Percentiles rank a stretch among this genome's conserved stretches.
phyloP scores from a whole-genome alignment of 129 eudicot genomes.

The Arctium minus region DNA sequence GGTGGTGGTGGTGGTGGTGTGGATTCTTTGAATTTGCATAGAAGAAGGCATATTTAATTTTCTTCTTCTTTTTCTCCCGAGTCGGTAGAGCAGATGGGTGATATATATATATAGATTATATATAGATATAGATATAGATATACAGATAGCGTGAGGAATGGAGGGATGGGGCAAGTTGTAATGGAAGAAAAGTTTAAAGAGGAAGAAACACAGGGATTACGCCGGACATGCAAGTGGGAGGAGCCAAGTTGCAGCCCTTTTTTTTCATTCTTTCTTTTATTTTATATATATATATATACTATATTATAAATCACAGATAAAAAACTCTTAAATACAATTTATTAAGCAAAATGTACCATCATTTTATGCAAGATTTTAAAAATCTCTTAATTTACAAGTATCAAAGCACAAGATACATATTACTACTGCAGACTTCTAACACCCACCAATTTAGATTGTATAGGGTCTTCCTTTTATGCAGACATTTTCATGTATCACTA shows the following conservation, averaged over 20 bases:
- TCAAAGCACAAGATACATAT: no score
- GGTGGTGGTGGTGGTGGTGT: slow-evolving; percentile 23
- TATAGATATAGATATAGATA: background rate
- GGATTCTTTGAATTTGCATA: slow-evolving; percentile 59
- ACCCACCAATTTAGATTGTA: no score
- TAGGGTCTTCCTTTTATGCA: no score
- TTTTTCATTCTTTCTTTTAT: background rate
- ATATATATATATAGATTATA: background rate
- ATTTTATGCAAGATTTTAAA: no score
- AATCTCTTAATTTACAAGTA: no score
- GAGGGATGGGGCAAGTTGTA: slow-evolving; percentile 28
- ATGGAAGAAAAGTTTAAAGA: slow-evolving; percentile 27
- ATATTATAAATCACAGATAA: no score
- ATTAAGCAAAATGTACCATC: no score
- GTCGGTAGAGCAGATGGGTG: background rate
- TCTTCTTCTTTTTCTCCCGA: background rate
- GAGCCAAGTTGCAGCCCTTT: slow-evolving; percentile 41
- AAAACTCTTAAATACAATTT: no score
- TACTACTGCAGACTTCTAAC: no score
- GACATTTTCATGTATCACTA: no score
- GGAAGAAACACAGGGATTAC: slow-evolving; percentile 41
- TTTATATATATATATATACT: no score
- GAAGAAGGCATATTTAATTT: slow-evolving; percentile 42
- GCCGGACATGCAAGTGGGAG: slow-evolving; percentile 70
- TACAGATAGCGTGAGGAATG: slow-evolving; percentile 20